These are phyloP conservation scores for Amanita rubescens DNA, from an alignment of 768 basidiomycete species.

Conservation along the genomic window DNA sequence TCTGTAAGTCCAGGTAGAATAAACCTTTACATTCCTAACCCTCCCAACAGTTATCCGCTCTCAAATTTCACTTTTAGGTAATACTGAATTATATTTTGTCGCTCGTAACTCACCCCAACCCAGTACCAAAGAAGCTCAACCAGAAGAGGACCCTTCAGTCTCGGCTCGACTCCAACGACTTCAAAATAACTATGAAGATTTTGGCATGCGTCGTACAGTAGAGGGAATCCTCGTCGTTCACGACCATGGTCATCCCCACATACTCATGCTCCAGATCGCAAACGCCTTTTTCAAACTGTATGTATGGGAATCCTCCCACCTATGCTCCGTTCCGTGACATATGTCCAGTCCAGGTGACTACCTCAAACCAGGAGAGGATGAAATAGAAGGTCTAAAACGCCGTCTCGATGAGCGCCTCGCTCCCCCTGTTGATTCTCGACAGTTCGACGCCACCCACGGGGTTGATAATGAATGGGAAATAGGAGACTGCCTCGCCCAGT, in stretches of 20 bases:
- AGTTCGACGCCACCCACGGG: conserved; percentile 70
- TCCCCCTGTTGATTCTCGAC: conserved; percentile 59
- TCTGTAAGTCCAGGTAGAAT: conserved; percentile 31
- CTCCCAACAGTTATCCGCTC: conserved; percentile 59
- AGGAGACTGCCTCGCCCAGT: conserved; percentile 92
- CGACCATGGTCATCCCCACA: conserved; percentile 96
- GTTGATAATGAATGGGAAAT: conserved; percentile 94
- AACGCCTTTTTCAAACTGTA: conserved; percentile 99
- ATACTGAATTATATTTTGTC: too few relatives aligned
- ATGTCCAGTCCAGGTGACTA: conserved; percentile 89
- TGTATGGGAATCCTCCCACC: conserved; percentile 20
- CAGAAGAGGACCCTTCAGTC: conserved; percentile 96
- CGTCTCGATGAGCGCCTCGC: conserved; percentile 87
- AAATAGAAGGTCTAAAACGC: conserved; percentile 83
- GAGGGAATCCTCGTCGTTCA: conserved; percentile 88
- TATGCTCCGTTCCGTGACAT: not conserved
- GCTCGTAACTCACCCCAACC: conserved; percentile 8
- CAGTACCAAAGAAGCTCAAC: conserved; percentile 90
- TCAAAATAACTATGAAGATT: conserved; percentile 95
- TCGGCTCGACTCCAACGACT: conserved; percentile 89
- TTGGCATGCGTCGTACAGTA: conserved; percentile 93
- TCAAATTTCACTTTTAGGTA: conserved; percentile 93
- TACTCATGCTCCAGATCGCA: conserved; percentile 96
- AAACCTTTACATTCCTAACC: not conserved
- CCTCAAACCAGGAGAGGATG: conserved; percentile 93